Conservation (phyloP, 2,329 filamentous ascomycete species). For the Chlorencoelia australis region DNA sequence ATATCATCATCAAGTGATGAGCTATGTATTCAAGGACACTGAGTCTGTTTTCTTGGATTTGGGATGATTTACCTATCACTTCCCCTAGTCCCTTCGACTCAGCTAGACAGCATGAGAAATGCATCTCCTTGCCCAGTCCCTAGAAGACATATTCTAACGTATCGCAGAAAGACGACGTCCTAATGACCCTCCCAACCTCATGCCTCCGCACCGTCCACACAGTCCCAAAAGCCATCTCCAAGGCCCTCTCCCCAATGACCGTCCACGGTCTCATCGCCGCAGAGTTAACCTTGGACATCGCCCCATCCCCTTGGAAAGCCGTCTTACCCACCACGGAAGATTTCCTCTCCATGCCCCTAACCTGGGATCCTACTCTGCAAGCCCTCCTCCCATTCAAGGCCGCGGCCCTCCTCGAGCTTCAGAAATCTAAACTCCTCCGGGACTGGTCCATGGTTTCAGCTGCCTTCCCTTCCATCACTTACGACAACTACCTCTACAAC, state of each 20-base stretch:
- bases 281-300: slow-evolving; percentile 39
- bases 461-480: slow-evolving; percentile 31
- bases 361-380: slow-evolving; percentile 38
- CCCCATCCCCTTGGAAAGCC: slow-evolving; percentile 49
- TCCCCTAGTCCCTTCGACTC: too few species aligned
- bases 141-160: too few species aligned
- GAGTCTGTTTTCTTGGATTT: too few species aligned
- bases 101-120: too few species aligned
- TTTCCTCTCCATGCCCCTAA: slow-evolving; percentile 48
- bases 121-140: too few species aligned
- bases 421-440: slow-evolving; percentile 40
- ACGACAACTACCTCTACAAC: slow-evolving; percentile 38
- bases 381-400: slow-evolving; percentile 36
- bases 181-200: slow-evolving; percentile 42
- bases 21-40: too few species aligned
- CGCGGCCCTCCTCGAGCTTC: slow-evolving; percentile 39
- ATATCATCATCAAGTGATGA: too few species aligned
- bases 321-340: slow-evolving; percentile 56
- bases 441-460: slow-evolving; percentile 38
- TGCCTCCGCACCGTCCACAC: slow-evolving; percentile 56
- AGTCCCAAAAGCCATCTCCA: slow-evolving; percentile 43
- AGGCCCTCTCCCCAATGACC: slow-evolving; percentile 41
- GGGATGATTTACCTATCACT: too few species aligned
- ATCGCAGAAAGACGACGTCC: too few species aligned
- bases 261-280: slow-evolving; percentile 68